Evolutionary conservation across 2,329 filamentous ascomycete genomes (phyloP).

Genomic region (Pseudogymnoascus sp.): DNA sequence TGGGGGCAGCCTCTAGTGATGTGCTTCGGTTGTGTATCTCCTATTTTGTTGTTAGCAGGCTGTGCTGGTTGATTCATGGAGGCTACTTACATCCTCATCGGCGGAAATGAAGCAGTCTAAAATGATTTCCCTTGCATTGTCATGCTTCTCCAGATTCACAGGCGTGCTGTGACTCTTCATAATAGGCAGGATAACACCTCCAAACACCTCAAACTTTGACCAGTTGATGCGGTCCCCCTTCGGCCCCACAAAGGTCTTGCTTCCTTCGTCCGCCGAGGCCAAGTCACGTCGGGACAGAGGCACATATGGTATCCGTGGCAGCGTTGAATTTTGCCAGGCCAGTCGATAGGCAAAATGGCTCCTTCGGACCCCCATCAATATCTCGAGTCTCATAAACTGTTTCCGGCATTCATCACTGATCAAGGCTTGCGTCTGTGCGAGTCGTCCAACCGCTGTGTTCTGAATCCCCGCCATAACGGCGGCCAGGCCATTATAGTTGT

Average conservation of each 20-base stretch:
- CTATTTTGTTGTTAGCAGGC: slow-evolving; percentile 33
- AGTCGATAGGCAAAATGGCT: slow-evolving; percentile 93
- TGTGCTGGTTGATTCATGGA: not conserved
- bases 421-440: slow-evolving; percentile 70
- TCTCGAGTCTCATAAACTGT: slow-evolving; percentile 77
- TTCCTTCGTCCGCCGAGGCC: slow-evolving; percentile 86
- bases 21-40: slow-evolving; percentile 58
- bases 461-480: slow-evolving; percentile 90
- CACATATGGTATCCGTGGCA: slow-evolving; percentile 87
- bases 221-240: slow-evolving; percentile 78
- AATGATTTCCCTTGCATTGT: slow-evolving; percentile 65
- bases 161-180: slow-evolving; percentile 57
- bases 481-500: slow-evolving; percentile 97
- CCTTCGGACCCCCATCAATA: slow-evolving; percentile 89
- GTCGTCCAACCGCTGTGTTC: slow-evolving; percentile 74
- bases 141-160: slow-evolving; percentile 56
- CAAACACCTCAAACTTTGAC: slow-evolving; percentile 96
- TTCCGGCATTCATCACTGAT: slow-evolving; percentile 66
- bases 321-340: slow-evolving; percentile 90
- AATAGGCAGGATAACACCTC: slow-evolving; percentile 81
- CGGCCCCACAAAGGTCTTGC: slow-evolving; percentile 74
- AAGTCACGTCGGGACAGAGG: slow-evolving; percentile 84
- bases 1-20: slow-evolving; percentile 46
- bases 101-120: slow-evolving; percentile 73
- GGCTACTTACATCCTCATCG: slow-evolving; percentile 72